Evolutionary conservation across 805 yeast genomes (phyloP), one percentile per base, ranked within the genome.

Genomic region (Brettanomyces bruxellensis): DNA sequence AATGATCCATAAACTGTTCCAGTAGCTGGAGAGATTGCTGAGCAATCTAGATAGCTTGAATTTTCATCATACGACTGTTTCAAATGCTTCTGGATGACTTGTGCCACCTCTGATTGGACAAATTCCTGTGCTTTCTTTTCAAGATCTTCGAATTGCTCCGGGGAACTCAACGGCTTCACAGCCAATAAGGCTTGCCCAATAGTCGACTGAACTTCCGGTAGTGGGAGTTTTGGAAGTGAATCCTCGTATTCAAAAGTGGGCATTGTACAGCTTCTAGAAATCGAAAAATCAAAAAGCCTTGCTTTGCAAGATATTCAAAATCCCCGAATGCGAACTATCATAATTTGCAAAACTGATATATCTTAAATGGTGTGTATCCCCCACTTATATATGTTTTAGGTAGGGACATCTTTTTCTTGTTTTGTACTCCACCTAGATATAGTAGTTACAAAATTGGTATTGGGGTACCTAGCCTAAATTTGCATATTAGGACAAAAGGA

Each of bases 1-100:
- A 79, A 65, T 46, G 78, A 83, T 14, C 83, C 83, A 54, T 79
- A 79, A 34, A 78, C 75, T 11, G 79, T 79, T 0, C 85, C 77
- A 34, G 79, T 72, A 7, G 75, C 72, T 39, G 77, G 69, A 9
- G 73, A 57, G 18, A 67, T 64, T 1, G 67, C 70, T 25, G 57
- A 69, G 32, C 71, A 71, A 53, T 80, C 81, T 45, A 84, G 62
- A 60, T 84, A 84, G 51, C 74, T 68, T 7, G 69, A 68, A 42
- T 73, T 68, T 5, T 61, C 57, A 18, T 53, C 51, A 12, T 77
- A 64, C n/a, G 76, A 73, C 25, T 72, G 67, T 32, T 63, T 53
- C 38, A 85, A 57, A 54, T 81, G 85, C 4, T 61, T 46, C 58
- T 85, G 91, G 38, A 83, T 61, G 22, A 68, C 60, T 14, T 62